phyloP scores from a whole-genome alignment of 176 grass and related monocot species.

The Oryza coarctata region DNA sequence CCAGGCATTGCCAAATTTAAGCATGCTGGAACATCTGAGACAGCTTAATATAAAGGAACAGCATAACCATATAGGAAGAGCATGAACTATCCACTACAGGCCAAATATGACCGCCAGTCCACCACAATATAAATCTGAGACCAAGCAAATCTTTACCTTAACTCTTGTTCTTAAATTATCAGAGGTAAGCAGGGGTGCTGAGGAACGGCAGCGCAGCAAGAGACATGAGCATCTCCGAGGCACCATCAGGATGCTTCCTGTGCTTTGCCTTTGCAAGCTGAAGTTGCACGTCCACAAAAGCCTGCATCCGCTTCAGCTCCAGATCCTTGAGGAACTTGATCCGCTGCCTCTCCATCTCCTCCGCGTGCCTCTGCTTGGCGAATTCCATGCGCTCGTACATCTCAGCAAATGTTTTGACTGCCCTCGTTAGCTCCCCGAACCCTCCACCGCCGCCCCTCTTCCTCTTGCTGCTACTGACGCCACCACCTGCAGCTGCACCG shows the following conservation, averaged over 20 bases:
- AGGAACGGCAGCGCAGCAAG: conserved; percentile 68
- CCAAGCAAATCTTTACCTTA: conserved; percentile 46
- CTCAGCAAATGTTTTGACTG: conserved; percentile 71
- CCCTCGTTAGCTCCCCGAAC: conserved; percentile 73
- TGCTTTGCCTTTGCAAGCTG: conserved; percentile 71
- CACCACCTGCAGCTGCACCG: background rate
- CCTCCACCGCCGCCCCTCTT: conserved; percentile 38
- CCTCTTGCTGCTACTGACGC: conserved; percentile 39
- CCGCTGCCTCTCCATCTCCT: conserved; percentile 94
- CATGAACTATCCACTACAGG: conserved; percentile 20
- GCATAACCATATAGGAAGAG: background rate
- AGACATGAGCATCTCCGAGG: conserved; percentile 65
- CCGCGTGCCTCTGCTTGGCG: conserved; percentile 71
- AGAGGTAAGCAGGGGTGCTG: conserved; percentile 59
- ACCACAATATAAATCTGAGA: conserved; percentile 17
- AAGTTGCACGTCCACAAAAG: conserved; percentile 85
- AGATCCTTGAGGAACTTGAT: conserved; percentile 91
- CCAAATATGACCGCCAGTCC: background rate
- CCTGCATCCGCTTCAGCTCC: conserved; percentile 92
- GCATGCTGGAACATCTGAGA: conserved; percentile 10
- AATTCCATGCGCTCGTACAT: conserved; percentile 92
- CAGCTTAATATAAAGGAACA: conserved; percentile 7
- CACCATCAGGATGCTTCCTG: conserved; percentile 31
- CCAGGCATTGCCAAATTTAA: background rate
- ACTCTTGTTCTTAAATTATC: conserved; percentile 27